phyloP scores from a whole-genome alignment of 192 early-diverging fungal species.

The Backusella macrospora region DNA sequence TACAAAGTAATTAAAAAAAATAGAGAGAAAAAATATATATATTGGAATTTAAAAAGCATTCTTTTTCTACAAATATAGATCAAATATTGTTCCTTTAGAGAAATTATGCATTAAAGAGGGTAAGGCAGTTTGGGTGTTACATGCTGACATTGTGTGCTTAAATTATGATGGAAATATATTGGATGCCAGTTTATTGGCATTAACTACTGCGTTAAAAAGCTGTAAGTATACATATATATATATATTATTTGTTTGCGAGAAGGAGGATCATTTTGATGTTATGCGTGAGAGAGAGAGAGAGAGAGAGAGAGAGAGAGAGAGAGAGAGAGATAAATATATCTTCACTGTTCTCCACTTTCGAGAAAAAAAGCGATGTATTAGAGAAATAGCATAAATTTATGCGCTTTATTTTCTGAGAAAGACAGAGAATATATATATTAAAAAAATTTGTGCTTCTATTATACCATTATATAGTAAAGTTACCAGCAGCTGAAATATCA shows the following conservation, averaged over 20 bases:
- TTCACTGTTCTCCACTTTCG: no score
- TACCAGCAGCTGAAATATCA: slow-evolving; percentile 70
- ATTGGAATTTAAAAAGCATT: slow-evolving; percentile 8
- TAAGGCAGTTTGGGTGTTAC: slow-evolving; percentile 84
- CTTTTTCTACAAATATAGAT: slow-evolving; percentile 31
- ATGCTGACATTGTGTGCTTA: slow-evolving; percentile 88
- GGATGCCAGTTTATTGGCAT: slow-evolving; percentile 82
- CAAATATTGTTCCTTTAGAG: slow-evolving; percentile 62
- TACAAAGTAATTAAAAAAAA: slow-evolving; percentile 42
- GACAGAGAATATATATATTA: not conserved
- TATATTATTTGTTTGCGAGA: not conserved
- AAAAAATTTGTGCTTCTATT: slow-evolving; percentile 8
- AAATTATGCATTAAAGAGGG: slow-evolving; percentile 80
- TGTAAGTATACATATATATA: slow-evolving; percentile 42
- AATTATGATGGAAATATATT: slow-evolving; percentile 89
- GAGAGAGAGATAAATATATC: no score
- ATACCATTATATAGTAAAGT: slow-evolving; percentile 52
- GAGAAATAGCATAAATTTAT: no score
- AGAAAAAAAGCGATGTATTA: not conserved
- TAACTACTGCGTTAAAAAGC: slow-evolving; percentile 77
- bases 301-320: no score
- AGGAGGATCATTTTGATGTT: no score
- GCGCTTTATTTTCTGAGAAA: no score
- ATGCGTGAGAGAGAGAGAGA: no score
- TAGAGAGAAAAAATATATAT: not conserved